Evolutionary conservation across 495 filamentous ascomycete species (phyloP).

Genomic region (Staphylotrichum tortipilum): DNA sequence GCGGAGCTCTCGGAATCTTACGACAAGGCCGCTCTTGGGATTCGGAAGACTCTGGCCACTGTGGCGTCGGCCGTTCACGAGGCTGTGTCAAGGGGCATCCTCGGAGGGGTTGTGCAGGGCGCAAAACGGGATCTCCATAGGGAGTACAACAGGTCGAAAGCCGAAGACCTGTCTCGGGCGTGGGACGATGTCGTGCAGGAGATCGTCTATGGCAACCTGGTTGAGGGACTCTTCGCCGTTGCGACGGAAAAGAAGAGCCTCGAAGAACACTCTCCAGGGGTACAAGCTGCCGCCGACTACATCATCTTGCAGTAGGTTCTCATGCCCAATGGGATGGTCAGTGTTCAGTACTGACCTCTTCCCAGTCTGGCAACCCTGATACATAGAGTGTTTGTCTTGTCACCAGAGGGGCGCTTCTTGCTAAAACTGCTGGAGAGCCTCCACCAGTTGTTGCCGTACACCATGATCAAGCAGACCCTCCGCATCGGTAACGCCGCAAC

Average conservation of each 20-base stretch:
- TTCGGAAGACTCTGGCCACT: conserved; percentile 56
- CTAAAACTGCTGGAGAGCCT: conserved; percentile 48
- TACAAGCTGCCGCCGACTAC: conserved; percentile 51
- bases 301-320: conserved; percentile 44
- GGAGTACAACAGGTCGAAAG: conserved; percentile 45
- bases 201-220: conserved; percentile 48
- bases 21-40: conserved; percentile 56
- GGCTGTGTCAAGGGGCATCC: conserved; percentile 45
- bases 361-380: conserved; percentile 52
- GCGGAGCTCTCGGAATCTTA: conserved; percentile 59
- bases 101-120: conserved; percentile 42
- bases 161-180: conserved; percentile 43
- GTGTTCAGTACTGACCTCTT: not conserved
- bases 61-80: conserved; percentile 54
- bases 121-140: conserved; percentile 21
- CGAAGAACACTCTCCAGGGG: conserved; percentile 45
- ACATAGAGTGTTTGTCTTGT: conserved; percentile 53
- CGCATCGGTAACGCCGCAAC: conserved; percentile 58
- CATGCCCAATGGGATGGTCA: not conserved
- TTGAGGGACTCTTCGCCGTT: conserved; percentile 50
- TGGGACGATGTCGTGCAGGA: conserved; percentile 51
- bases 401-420: conserved; percentile 55
- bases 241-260: conserved; percentile 44
- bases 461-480: conserved; percentile 51
- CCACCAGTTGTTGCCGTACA: conserved; percentile 53